These are phyloP conservation scores for Myrica gale DNA, from an alignment of 306 rosid genomes.

Conservation along the genomic window DNA sequence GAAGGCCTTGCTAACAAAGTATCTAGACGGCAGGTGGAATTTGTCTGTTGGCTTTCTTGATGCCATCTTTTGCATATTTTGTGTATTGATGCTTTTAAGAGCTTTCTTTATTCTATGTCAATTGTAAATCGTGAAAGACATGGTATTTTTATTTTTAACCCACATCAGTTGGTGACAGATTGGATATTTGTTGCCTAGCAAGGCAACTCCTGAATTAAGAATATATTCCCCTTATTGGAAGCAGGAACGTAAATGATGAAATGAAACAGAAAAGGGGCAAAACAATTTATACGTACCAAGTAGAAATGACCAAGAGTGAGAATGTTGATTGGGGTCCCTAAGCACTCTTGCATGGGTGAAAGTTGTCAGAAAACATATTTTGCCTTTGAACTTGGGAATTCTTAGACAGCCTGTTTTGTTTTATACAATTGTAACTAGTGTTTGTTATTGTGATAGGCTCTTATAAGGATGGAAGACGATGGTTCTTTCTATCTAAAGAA, in stretches of 20 bases:
- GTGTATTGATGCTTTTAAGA: slow-evolving; percentile 23
- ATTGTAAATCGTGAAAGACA: slow-evolving; percentile 11
- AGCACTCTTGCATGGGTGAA: slow-evolving; percentile 16
- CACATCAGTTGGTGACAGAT: neutral
- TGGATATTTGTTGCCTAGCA: slow-evolving; percentile 18
- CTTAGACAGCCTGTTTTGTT: neutral
- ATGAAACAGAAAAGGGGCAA: neutral
- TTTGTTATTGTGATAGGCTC: slow-evolving; percentile 49
- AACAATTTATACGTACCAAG: neutral
- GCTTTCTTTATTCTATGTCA: slow-evolving; percentile 7
- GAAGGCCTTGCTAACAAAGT: slow-evolving; percentile 66
- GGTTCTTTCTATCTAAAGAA: slow-evolving; percentile 70
- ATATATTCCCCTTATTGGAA: neutral
- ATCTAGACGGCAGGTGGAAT: slow-evolving; percentile 78
- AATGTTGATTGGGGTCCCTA: slow-evolving; percentile 3
- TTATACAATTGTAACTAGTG: slow-evolving; percentile 20
- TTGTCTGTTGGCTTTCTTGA: slow-evolving; percentile 13
- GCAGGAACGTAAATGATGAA: neutral
- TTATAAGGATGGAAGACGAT: slow-evolving; percentile 67
- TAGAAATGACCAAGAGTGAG: neutral
- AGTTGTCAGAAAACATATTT: slow-evolving; percentile 7
- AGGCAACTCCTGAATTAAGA: slow-evolving; percentile 9
- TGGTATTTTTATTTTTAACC: slow-evolving; percentile 2
- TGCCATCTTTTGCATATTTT: slow-evolving; percentile 20
- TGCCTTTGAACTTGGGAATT: neutral